Evolutionary conservation across 2,329 filamentous ascomycete species (phyloP), one percentile per base, ranked within the genome.

Genomic region (Epichloe elymi): DNA sequence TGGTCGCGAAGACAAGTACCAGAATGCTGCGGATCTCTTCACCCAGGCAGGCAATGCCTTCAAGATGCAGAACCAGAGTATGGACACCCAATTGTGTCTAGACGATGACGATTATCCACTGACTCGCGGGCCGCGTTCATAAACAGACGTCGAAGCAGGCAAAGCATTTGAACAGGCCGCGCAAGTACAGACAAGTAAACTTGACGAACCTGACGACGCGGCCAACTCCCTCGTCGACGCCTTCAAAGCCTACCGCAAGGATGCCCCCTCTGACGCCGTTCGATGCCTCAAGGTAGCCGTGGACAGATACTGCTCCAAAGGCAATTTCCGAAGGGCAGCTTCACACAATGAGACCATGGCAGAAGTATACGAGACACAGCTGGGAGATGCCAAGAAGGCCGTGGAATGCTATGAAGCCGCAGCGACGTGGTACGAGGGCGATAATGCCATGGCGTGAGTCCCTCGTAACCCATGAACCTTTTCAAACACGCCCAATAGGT

Each of bases 181-280:
- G n/a, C 69, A 78, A 42, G 83, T 97, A 53, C 88, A 95, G 67
- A 79, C 73, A 47, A 77, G 82, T 58, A 83, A 90, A 60, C 78
- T 97, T 48, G 94, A 89, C 64, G 90, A 97, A 64, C 87, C 86
- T 41, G 88, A 95, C 65, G 93, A 97, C 65, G 88, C 89, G 46
- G 90, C 91, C 56, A 94, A 95, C 69, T 85, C 85, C 46, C 74
- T 89, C 54, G 80, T 85, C 61, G 90, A 97, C 67, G 93, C 93
- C 49, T 97, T 90, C 78, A 96, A 97, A 74, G 85, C 88, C 54
- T 97, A 96, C 72, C 80, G 85, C 61, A 94, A 89, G 70, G 82
- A 86, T 49, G 82, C 87, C 61, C 89, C 89, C 19, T 76, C 88
- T 63, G 85, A 91, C 61, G 91, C 90, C 15, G 87, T 85, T 42